Percentiles rank a stretch among this genome's conserved stretches.
Evolutionary conservation across 768 basidiomycete species (phyloP).

Genomic region (Leccinum uliginosum): DNA sequence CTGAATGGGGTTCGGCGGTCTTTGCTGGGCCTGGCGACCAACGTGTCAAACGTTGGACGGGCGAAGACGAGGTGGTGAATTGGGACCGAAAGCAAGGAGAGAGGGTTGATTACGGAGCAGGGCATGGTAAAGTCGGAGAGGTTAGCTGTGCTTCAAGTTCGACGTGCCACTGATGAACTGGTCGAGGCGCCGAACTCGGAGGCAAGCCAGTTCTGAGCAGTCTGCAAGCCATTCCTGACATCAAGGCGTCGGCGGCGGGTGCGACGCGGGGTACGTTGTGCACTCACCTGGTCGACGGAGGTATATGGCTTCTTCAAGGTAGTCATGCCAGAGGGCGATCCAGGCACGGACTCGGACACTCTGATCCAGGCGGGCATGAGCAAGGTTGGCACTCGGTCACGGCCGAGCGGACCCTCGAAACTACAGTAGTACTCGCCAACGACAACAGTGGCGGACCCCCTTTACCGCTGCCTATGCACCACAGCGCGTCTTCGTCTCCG

Average conservation of each 20-base stretch:
- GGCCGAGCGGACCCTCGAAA: no score
- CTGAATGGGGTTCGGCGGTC: conserved; percentile 15
- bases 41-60: neutral
- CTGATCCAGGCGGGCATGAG: conserved; percentile 20
- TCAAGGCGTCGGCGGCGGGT: conserved; percentile 1
- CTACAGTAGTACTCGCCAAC: neutral
- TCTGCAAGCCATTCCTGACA: conserved; percentile 70
- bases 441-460: conserved; percentile 53
- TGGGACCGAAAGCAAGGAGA: conserved; percentile 14
- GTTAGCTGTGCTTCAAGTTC: conserved; percentile 53
- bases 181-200: conserved; percentile 44
- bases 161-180: conserved; percentile 49
- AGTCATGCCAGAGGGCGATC: conserved; percentile 40
- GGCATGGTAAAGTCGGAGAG: conserved; percentile 66
- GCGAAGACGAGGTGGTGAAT: conserved; percentile 2
- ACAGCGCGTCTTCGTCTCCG: conserved; percentile 19
- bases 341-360: conserved; percentile 40
- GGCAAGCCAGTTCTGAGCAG: conserved; percentile 61
- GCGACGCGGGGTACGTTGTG: neutral
- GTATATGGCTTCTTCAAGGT: conserved; percentile 45
- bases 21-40: conserved; percentile 3
- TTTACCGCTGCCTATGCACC: conserved; percentile 24
- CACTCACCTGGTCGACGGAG: conserved; percentile 54
- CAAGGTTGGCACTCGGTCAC: conserved; percentile 34
- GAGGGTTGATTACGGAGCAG: conserved; percentile 56